Evolutionary conservation across 768 basidiomycete genomes (phyloP), one percentile per base, ranked within the genome.

Genomic region (Butyriboletus loyo): DNA sequence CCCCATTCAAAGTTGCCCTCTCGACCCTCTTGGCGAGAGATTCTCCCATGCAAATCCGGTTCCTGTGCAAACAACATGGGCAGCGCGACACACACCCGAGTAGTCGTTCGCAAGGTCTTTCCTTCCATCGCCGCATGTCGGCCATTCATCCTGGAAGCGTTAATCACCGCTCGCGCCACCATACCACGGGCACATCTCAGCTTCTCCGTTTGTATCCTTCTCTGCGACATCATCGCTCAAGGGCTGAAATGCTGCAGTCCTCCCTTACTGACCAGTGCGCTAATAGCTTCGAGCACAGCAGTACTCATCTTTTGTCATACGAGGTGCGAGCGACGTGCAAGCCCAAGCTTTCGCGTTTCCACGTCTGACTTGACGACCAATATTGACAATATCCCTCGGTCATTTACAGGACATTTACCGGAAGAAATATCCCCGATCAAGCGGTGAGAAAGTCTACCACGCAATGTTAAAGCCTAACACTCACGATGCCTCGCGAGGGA

Each of bases 81-180:
- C 42, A 56, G 25, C 37, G 22, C 44, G 24, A 46, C 27, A 48
- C 49, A 22, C 49, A 30, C 28, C 17, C 13, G n/a, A 44, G 19
- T 32, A 34, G 28, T 49, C 50, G 54, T 59, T 54, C 52, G 49
- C 52, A 65, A 56, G 46, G 43, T 8, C 52, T 49, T 50, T 65
- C 50, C 49, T 57, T 57, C 59, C 59, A 53, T 54, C 52, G 52
- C 61, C 58, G 63, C 62, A 56, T 52, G 59, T 52, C 53, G 59
- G 41, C 54, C 56, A 55, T 65, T 58, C 52, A 54, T 52, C 53
- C 60, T 66, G 53, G 61, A 65, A 60, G 55, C 39, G 40, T 68
- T 63, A 60, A 68, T 70, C 66, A 58, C 66, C 56, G 52, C 57
- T 49, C 17, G 67, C 60, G 68, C 66, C 66, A 62, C 67, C 56